These are phyloP conservation scores for Epichloe sibirici DNA, from an alignment of 2,329 filamentous ascomycete species.

Conservation along the genomic window DNA sequence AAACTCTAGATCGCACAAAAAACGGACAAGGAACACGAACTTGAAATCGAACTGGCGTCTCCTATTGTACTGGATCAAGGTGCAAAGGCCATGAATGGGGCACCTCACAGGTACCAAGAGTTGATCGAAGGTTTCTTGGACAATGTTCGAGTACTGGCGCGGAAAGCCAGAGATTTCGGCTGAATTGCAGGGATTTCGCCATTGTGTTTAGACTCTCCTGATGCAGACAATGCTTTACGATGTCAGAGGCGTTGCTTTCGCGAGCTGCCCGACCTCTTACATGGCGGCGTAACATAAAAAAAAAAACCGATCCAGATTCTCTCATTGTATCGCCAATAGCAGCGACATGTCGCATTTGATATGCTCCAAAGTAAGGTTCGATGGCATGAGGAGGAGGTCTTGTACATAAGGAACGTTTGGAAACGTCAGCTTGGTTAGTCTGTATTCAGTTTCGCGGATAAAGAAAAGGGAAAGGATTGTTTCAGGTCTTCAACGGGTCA, in stretches of 20 bases:
- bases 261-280: neutral
- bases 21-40: slow-evolving; percentile 59
- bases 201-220: neutral
- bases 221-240: neutral
- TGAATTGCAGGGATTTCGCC: neutral
- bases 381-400: neutral
- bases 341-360: neutral
- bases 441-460: neutral
- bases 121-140: slow-evolving; percentile 64
- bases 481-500: neutral
- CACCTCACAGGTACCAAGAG: slow-evolving; percentile 49
- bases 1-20: slow-evolving; percentile 24
- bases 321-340: neutral
- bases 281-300: neutral
- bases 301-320: neutral
- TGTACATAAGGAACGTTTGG: neutral
- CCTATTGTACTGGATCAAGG: slow-evolving; percentile 54
- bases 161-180: slow-evolving; percentile 25
- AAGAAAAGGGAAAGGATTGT: neutral
- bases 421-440: neutral
- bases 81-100: slow-evolving; percentile 35
- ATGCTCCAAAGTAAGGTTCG: neutral
- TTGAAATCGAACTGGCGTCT: slow-evolving; percentile 66
- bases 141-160: slow-evolving; percentile 52
- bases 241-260: neutral